Base-by-base conservation (phyloP, 2,329 filamentous ascomycete species). In the Penicillium sumatraense region DNA sequence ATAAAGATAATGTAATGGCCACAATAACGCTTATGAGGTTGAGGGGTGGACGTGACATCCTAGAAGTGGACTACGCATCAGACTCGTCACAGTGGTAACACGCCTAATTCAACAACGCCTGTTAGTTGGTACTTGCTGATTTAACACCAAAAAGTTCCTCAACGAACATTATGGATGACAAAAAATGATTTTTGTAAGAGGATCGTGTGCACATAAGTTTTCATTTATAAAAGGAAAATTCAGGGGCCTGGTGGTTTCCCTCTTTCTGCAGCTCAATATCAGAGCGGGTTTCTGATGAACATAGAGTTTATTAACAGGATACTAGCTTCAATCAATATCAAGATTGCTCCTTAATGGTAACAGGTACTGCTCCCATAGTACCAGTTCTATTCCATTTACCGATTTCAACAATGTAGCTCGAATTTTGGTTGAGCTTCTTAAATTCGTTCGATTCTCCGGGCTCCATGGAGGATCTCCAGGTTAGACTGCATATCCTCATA, bases 371-470 rank as follows among this genome's bases (percentile, higher is more conserved):
- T 14, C 47, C 47, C 5, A 40, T 29, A 49, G 35, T 14, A 6
- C 35, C 47, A 27, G 21, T 26, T 40, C 40, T 23, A 20, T 49
- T 49, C 47, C 47, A 49, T 29, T 29, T 49, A 21, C 47, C 31
- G 18, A 49, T 41, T 26, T 49, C 47, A 20, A 49, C 47, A 16
- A 23, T 35, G 35, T 49, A 49, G 11, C 24, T 49, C 14, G 47
- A 26, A 14, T 38, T 21, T 13, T 49, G 47, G 24, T 49, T 49
- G 16, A 35, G 47, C n/a, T 38, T 40, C 33, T n/a, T 24, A 16
- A 49, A 27, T 41, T 35, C 35, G 33, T 49, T 49, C 10, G 23
- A 21, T 49, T 49, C 47, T 14, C 33, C 47, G 33, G 33, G 47
- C 11, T 49, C 9, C 35, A 29, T 40, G 23, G 47, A 26, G 18